phyloP scores from a whole-genome alignment of 257 asterid genomes.

The Rauvolfia tetraphylla region DNA sequence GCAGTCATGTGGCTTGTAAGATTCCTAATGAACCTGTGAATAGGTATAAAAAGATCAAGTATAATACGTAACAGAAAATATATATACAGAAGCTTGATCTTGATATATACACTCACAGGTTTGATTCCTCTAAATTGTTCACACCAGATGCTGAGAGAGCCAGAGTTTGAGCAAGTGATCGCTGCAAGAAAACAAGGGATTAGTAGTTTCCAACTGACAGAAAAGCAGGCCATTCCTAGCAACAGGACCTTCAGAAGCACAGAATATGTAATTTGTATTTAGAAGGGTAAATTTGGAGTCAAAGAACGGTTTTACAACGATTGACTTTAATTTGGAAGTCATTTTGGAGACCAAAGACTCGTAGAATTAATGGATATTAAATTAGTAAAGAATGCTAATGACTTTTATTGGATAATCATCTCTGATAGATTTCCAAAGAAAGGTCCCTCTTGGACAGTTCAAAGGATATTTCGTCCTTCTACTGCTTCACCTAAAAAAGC shows the following conservation, averaged over 20 bases:
- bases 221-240: background rate
- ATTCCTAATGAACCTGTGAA: constrained; percentile 59
- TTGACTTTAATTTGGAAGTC: background rate
- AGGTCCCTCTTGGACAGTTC: too few species aligned
- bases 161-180: constrained; percentile 87
- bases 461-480: too few species aligned
- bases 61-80: constrained; percentile 22
- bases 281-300: background rate
- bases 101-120: constrained; percentile 56
- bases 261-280: background rate
- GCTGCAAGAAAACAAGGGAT: constrained; percentile 47
- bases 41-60: constrained; percentile 18
- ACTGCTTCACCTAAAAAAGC: too few species aligned
- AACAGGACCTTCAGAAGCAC: background rate
- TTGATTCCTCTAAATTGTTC: constrained; percentile 51
- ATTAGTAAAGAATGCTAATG: background rate
- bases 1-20: constrained; percentile 69
- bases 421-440: background rate
- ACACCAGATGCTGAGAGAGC: constrained; percentile 73
- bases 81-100: constrained; percentile 11
- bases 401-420: background rate
- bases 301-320: background rate
- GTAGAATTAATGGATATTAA: background rate
- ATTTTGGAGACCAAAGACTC: background rate
- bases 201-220: constrained; percentile 4